phyloP scores from a whole-genome alignment of 768 basidiomycete genomes.

The Phanerodontia chrysosporium region DNA sequence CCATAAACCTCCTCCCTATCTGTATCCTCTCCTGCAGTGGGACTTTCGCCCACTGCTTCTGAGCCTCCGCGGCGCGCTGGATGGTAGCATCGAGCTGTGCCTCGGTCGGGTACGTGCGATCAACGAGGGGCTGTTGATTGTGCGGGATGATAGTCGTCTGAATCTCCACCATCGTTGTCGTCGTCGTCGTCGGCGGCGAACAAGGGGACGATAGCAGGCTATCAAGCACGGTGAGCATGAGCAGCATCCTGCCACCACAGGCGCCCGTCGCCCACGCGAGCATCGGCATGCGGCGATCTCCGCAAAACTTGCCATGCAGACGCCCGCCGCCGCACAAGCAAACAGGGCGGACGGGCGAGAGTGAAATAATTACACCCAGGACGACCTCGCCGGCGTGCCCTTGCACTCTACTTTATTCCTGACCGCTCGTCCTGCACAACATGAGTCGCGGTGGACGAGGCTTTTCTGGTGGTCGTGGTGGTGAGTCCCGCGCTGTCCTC shows the following conservation, averaged over 20 bases:
- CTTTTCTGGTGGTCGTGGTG: constrained; percentile 43
- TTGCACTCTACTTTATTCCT: neutral
- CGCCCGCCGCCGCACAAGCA: neutral
- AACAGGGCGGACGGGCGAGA: neutral
- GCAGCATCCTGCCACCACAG: neutral
- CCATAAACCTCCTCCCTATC: constrained; percentile 70
- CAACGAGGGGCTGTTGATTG: constrained; percentile 64
- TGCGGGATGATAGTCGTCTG: constrained; percentile 89
- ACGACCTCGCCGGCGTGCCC: neutral
- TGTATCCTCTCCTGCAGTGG: constrained; percentile 60
- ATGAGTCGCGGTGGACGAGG: constrained; percentile 53
- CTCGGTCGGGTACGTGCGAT: constrained; percentile 58
- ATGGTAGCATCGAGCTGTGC: constrained; percentile 61
- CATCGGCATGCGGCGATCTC: neutral
- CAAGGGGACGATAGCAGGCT: too few species aligned
- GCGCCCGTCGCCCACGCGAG: neutral
- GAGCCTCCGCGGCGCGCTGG: constrained; percentile 54
- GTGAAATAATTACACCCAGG: neutral
- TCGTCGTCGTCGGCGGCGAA: neutral
- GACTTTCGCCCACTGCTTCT: constrained; percentile 66
- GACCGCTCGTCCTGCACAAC: neutral
- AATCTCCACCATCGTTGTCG: neutral
- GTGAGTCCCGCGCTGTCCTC: constrained; percentile 25
- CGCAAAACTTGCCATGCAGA: neutral
- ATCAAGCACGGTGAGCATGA: too few species aligned